These are phyloP conservation scores for Salvia rosmarinus DNA, from an alignment of 257 asterid species.

Conservation along the genomic window DNA sequence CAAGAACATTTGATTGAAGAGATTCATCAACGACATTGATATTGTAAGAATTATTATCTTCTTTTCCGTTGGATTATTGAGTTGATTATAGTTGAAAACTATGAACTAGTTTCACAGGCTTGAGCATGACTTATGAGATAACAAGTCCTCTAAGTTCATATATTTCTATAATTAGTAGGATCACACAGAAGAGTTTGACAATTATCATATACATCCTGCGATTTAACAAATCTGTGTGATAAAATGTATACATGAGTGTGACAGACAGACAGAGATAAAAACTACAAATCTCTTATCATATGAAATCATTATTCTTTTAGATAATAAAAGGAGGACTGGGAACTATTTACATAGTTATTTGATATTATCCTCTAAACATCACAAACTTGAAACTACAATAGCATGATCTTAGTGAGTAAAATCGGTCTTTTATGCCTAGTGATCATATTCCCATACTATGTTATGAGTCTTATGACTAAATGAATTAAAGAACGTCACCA, in stretches of 20 bases:
- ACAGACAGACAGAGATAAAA: not conserved
- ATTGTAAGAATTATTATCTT: too few relatives aligned
- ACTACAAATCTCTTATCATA: slow-evolving; percentile 18
- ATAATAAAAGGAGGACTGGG: not conserved
- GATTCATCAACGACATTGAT: too few relatives aligned
- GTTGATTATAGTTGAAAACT: too few relatives aligned
- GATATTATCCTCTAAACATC: not conserved
- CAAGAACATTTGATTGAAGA: too few relatives aligned
- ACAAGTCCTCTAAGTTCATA: not conserved
- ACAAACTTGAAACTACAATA: not conserved
- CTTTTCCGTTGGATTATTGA: too few relatives aligned
- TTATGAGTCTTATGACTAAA: slow-evolving; percentile 3
- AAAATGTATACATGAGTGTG: not conserved
- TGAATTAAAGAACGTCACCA: slow-evolving; percentile 1
- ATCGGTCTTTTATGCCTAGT: slow-evolving; percentile 6
- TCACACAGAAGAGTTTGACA: not conserved
- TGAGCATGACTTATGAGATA: not conserved
- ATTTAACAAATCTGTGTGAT: not conserved
- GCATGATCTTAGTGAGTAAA: not conserved
- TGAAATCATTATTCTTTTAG: not conserved
- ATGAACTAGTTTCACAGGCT: not conserved
- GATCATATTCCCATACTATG: not conserved
- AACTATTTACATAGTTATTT: not conserved
- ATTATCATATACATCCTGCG: not conserved
- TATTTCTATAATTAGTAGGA: not conserved